These are phyloP conservation scores for Primulina eburnea DNA, from an alignment of 257 asterid genomes.

Conservation along the genomic window DNA sequence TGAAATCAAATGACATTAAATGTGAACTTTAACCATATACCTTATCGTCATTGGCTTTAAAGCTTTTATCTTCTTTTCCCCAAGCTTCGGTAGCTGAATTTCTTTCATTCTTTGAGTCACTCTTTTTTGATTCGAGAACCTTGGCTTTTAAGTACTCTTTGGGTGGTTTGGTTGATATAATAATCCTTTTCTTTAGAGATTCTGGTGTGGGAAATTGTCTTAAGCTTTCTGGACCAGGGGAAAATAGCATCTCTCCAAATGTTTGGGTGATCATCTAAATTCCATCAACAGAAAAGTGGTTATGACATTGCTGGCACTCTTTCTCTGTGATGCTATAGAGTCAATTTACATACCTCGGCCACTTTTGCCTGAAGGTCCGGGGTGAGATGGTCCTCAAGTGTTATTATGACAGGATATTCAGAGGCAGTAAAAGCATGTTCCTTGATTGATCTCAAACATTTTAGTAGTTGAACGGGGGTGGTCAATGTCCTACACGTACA, in stretches of 20 bases:
- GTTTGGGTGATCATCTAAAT: conserved; percentile 41
- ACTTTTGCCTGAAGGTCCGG: conserved; percentile 38
- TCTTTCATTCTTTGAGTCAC: conserved; percentile 19
- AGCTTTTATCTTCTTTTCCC: conserved; percentile 30
- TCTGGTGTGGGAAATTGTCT: conserved; percentile 41
- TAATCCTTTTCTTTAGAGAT: conserved; percentile 30
- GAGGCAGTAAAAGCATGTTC: conserved; percentile 39
- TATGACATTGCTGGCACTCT: conserved; percentile 1
- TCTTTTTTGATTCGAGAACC: neutral
- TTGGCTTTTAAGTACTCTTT: conserved; percentile 32
- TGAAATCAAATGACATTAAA: neutral
- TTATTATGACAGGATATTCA: conserved; percentile 46
- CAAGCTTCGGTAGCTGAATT: conserved; percentile 23
- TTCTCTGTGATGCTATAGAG: neutral
- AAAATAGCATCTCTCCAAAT: conserved; percentile 41
- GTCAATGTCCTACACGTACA: conserved; percentile 36
- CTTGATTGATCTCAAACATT: conserved; percentile 41
- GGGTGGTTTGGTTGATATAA: conserved; percentile 49
- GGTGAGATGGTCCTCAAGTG: conserved; percentile 47
- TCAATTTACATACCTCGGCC: conserved; percentile 33
- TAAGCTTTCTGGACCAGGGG: conserved; percentile 37
- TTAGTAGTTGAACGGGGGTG: conserved; percentile 32
- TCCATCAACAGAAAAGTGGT: conserved; percentile 12
- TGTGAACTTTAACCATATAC: conserved; percentile 19
- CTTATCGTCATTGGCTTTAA: conserved; percentile 22